These are phyloP conservation scores for Thelephora terrestris DNA, from an alignment of 1,284 basidiomycete species.

Conservation along the genomic window DNA sequence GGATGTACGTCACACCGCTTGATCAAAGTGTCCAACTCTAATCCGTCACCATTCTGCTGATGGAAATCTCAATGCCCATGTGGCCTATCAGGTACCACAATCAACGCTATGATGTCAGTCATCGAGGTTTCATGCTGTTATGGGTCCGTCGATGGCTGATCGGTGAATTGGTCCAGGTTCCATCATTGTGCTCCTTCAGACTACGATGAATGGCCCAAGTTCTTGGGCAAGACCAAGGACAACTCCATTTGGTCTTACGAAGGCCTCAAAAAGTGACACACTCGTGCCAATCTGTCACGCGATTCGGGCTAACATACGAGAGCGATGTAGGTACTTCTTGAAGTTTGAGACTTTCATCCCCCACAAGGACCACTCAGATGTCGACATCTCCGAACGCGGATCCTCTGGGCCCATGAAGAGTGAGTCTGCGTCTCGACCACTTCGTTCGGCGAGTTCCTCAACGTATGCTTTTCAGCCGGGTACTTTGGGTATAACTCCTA, in stretches of 20 bases:
- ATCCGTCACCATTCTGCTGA: background rate
- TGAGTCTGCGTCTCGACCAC: constrained; percentile 5
- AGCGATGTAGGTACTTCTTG: constrained; percentile 38
- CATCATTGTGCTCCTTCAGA: constrained; percentile 60
- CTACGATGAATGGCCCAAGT: constrained; percentile 57
- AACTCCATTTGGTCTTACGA: constrained; percentile 50
- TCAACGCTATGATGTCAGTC: constrained; percentile 55
- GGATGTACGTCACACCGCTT: constrained; percentile 40
- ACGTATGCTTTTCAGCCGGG: constrained; percentile 20
- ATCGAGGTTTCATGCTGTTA: background rate
- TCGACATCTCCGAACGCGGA: constrained; percentile 36
- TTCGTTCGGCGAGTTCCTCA: background rate
- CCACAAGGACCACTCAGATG: constrained; percentile 33
- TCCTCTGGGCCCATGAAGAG: constrained; percentile 38
- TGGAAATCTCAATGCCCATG: background rate
- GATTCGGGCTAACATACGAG: background rate
- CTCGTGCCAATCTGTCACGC: background rate
- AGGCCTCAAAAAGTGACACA: constrained; percentile 34
- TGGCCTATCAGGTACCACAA: constrained; percentile 39
- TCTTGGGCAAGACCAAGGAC: constrained; percentile 31
- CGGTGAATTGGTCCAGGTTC: constrained; percentile 30
- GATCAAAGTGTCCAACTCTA: background rate
- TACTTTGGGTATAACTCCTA: constrained; percentile 23
- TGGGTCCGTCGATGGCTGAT: background rate
- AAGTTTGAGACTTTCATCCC: constrained; percentile 50